Percentiles rank a stretch among this genome's conserved stretches.
Evolutionary conservation across 2,329 filamentous ascomycete species (phyloP).

Genomic region (Fusarium mangiferae): DNA sequence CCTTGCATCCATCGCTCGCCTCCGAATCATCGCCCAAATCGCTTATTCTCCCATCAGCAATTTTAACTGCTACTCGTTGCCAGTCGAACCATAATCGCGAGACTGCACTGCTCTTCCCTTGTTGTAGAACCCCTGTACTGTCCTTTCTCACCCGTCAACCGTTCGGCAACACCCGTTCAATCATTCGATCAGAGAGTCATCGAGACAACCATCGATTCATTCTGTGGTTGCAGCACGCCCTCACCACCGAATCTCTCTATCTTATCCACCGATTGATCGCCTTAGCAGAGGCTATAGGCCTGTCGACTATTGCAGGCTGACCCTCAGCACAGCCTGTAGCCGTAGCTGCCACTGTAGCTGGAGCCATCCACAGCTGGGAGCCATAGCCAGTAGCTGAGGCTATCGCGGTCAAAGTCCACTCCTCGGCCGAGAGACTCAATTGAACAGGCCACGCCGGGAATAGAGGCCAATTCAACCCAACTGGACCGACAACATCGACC

Average conservation of each 20-base stretch:
- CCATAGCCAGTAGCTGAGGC: conserved; percentile 10
- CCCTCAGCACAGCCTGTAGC: background rate
- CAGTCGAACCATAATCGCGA: conserved; percentile 43
- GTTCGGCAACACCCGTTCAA: conserved; percentile 43
- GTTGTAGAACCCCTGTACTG: conserved; percentile 35
- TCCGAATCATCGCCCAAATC: conserved; percentile 36
- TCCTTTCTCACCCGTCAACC: conserved; percentile 31
- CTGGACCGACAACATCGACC: conserved; percentile 2
- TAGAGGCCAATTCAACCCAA: conserved; percentile 19
- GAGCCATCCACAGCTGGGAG: background rate
- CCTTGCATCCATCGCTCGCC: conserved; percentile 41
- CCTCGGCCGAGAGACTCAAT: conserved; percentile 12
- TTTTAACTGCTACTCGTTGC: conserved; percentile 30
- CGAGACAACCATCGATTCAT: conserved; percentile 24
- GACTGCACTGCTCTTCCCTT: conserved; percentile 31
- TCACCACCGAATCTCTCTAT: conserved; percentile 15
- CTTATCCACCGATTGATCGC: conserved; percentile 9
- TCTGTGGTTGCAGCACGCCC: conserved; percentile 19
- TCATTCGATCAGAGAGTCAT: conserved; percentile 40
- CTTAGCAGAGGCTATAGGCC: conserved; percentile 13
- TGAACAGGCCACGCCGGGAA: conserved; percentile 8
- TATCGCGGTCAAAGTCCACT: conserved; percentile 25
- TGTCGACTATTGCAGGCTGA: conserved; percentile 8
- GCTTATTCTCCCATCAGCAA: conserved; percentile 35
- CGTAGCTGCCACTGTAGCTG: background rate